Base-by-base conservation (phyloP, 2,329 filamentous ascomycete genomes). In the Colletotrichum cuscutae region DNA sequence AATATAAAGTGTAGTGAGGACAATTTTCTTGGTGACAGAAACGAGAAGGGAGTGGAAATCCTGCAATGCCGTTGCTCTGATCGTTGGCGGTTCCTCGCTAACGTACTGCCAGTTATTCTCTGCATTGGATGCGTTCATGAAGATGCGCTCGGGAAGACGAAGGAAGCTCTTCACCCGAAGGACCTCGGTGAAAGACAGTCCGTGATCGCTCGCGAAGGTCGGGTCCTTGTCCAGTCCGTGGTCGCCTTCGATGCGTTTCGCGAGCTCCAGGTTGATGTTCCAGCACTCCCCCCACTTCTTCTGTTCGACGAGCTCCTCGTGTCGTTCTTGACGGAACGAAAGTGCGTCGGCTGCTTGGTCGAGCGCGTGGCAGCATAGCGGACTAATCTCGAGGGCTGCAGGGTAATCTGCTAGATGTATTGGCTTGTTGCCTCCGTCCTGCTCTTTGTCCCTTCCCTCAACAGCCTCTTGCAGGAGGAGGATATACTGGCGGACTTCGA, bases 401-500 rank as follows among this genome's bases (percentile, higher is more conserved):
- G 93, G 92, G 1, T 94, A 83, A 67, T 95, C 90, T 12, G 85
- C 83, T 65, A 87, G 79, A 30, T 84, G 81, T 35, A 90, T 75
- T 76, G 78, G 84, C 6, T 81, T 78, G 49, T 65, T 35, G 26
- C 61, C 60, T 15, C 32, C 42, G 54, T 80, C 79, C 11, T 77
- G 75, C 60, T 80, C 76, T 22, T 77, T 76, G 53, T 84, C 84
- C 52, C 86, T 83, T 26, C 82, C 79, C 46, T 86, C 80, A 6
- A 84, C 76, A 1, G 85, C 86, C 24, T 86, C 83, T 11, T 90
- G 85, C 5, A 98, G 86, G 1, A 93, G 80, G 7, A 85, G 78
- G 5, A 97, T 80, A 79, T 95, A 95, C 63, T 93, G 89, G 32
- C 88, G 87, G 42, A 97, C 90, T 81, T 98, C 95, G 9, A 92